Conservation (phyloP, 2,329 filamentous ascomycete genomes). For the Stagonosporopsis chrysanthemi region DNA sequence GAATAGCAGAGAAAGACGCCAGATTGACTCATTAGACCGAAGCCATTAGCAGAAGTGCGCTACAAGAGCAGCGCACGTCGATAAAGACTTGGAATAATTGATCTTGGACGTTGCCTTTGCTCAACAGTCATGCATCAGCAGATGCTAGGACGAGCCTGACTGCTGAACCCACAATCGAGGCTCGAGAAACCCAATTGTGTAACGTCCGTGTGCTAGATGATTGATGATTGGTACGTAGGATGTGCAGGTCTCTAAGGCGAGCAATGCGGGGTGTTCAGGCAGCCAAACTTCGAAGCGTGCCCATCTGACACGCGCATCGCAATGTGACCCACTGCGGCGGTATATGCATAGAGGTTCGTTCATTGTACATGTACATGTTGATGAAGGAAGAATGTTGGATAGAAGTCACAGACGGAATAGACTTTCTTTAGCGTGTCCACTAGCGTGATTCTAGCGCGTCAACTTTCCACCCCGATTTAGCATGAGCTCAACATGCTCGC, state of each 20-base stretch:
- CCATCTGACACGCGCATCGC: neutral
- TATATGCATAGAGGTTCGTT: neutral
- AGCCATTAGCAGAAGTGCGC: constrained; percentile 15
- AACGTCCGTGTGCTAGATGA: constrained; percentile 6
- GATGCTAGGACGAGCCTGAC: constrained; percentile 30
- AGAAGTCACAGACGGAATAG: neutral
- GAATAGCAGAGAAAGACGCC: constrained; percentile 39
- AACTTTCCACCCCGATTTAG: neutral
- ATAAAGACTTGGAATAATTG: constrained; percentile 22
- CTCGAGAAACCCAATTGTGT: constrained; percentile 27
- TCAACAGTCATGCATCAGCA: constrained; percentile 40
- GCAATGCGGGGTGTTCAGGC: constrained; percentile 1
- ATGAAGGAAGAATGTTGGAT: neutral
- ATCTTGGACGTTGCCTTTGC: constrained; percentile 49
- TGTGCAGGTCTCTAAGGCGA: neutral
- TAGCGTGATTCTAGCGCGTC: constrained; percentile 7
- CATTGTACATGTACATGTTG: neutral
- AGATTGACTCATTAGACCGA: constrained; percentile 39
- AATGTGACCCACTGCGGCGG: neutral
- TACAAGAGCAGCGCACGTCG: constrained; percentile 22
- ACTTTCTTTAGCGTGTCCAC: neutral
- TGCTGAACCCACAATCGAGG: constrained; percentile 43
- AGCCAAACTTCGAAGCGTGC: neutral
- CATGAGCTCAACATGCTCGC: too few species aligned
- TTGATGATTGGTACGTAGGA: neutral